These are phyloP conservation scores for Trametes gibbosa DNA, from an alignment of 768 basidiomycete species.

Conservation along the genomic window DNA sequence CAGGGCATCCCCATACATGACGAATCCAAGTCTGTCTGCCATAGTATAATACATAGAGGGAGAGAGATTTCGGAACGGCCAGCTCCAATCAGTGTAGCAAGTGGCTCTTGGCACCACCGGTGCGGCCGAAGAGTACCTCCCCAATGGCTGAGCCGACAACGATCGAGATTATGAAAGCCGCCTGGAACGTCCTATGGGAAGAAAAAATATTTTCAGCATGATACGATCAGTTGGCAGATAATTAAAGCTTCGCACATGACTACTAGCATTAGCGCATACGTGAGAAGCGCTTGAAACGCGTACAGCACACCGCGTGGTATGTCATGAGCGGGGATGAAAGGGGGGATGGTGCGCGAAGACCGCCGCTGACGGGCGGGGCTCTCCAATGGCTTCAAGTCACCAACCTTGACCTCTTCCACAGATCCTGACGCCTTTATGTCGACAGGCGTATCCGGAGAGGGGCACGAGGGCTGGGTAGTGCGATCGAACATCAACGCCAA, in stretches of 20 bases:
- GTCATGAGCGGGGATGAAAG: constrained; percentile 69
- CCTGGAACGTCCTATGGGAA: constrained; percentile 74
- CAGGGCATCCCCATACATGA: no score
- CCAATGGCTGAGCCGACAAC: constrained; percentile 70
- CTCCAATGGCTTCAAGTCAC: neutral
- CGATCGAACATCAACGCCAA: neutral
- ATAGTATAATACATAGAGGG: no score
- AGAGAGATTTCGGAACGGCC: neutral
- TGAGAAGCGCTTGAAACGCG: constrained; percentile 58
- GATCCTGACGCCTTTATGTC: neutral
- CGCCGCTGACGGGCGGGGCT: neutral
- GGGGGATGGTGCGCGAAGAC: constrained; percentile 43
- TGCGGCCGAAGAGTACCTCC: constrained; percentile 67
- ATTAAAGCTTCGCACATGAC: constrained; percentile 57
- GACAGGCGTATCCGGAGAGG: neutral
- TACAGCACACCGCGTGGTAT: constrained; percentile 66
- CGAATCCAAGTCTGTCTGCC: no score
- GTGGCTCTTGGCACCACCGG: constrained; percentile 24
- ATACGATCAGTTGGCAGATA: neutral
- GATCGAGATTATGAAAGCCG: constrained; percentile 71
- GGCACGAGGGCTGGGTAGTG: neutral
- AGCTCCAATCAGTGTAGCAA: constrained; percentile 13
- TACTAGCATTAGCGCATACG: constrained; percentile 75
- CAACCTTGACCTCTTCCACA: constrained; percentile 17
- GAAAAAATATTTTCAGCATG: constrained; percentile 17